Evolutionary conservation across 78 protist species (phyloP).

Genomic region (Chrysochromulina tobinii): DNA sequence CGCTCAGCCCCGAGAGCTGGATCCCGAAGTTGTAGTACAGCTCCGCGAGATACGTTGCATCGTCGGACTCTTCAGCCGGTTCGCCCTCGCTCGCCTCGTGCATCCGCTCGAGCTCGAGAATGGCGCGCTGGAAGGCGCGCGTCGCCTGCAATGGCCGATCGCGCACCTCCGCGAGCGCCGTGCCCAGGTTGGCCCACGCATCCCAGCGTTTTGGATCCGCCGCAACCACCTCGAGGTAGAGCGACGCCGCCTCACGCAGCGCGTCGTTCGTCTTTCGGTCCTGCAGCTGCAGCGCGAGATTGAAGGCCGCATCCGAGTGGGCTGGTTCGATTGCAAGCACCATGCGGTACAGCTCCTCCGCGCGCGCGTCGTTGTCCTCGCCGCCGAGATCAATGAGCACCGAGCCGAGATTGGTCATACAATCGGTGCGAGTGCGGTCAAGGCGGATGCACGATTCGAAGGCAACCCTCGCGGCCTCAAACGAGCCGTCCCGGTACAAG

Average conservation of each 20-base stretch:
- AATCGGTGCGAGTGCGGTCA: background rate
- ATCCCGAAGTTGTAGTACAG: background rate
- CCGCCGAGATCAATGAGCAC: background rate
- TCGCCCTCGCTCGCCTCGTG: background rate
- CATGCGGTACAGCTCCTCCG: constrained; percentile 5
- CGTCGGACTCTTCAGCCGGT: background rate
- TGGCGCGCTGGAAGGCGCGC: background rate
- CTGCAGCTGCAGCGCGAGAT: constrained; percentile 1
- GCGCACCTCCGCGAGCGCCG: background rate
- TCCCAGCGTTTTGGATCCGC: background rate
- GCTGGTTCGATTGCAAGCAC: background rate
- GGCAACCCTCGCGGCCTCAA: too few species aligned
- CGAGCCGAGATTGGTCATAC: background rate
- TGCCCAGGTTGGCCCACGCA: constrained; percentile 18
- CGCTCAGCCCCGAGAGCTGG: background rate
- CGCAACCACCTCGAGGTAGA: background rate
- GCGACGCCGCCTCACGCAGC: background rate
- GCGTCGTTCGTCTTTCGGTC: background rate
- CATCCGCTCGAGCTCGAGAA: background rate
- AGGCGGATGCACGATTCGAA: too few species aligned
- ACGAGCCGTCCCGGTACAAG: too few species aligned
- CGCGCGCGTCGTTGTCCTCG: background rate
- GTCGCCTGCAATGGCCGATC: background rate
- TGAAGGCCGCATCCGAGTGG: constrained; percentile 1
- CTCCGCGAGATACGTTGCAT: background rate